Evolutionary conservation across 108 stramenopile genomes (phyloP), one percentile per base, ranked within the genome.

Genomic region (Nitzschia inconspicua): DNA sequence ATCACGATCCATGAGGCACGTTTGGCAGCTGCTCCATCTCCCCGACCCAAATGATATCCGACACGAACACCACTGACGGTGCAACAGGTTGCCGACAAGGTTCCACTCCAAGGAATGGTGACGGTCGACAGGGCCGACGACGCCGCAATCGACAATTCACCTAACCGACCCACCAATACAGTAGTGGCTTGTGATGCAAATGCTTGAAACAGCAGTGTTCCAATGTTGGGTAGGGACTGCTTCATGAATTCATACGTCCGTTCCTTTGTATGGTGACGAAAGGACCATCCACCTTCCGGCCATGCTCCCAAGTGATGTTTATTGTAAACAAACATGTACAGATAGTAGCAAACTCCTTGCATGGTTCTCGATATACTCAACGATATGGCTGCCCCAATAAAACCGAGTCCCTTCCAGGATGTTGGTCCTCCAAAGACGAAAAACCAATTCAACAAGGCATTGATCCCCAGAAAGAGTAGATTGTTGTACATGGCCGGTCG

Each of bases 401-500:
- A 77, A n/a, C 76, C 76, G 10, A 73, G 46, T 26, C 76, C 76
- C 8, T 64, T 68, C 71, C 71, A 77, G 9, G 47, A 44, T 28
- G 52, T 42, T 2, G 76, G 76, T 30, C 76, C 76, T 10, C 76
- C 76, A 66, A 77, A 77, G 43, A 77, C 76, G 68, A 77, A 77
- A 13, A 60, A 57, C 66, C 66, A 77, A 59, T 77, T 77, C 46
- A 77, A 52, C 10, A 64, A 9, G 41, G 67, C 72, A 51, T 77
- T 77, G 42, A 77, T 46, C 39, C 63, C 63, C n/a, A 77, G 40
- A 53, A 77, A 77, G 35, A 41, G 7, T 0, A 77, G 57, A 39
- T 77, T 77, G 46, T 77, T 77, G 67, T 77, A 77, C 76, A 77
- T 77, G 54, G 76, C 76, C 0, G 76, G 76, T 36, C 55, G 35